These are phyloP conservation scores for Lecanoromycetidae sp. DNA, from an alignment of 2,329 filamentous ascomycete genomes.

Conservation along the genomic window DNA sequence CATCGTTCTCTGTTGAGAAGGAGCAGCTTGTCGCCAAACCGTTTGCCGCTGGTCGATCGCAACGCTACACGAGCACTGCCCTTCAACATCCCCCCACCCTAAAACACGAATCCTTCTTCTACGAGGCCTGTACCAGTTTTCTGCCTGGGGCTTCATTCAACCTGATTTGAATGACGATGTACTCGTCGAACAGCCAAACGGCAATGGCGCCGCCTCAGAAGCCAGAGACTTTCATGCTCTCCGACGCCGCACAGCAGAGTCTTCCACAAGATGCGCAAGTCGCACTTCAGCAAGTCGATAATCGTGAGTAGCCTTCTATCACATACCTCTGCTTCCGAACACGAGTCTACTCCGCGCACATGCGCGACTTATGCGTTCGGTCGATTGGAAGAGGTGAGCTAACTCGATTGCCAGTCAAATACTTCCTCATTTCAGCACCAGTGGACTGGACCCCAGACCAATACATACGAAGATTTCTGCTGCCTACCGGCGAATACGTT, in stretches of 20 bases:
- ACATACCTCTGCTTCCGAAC: neutral
- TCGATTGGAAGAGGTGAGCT: slow-evolving; percentile 11
- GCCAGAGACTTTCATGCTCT: slow-evolving; percentile 97
- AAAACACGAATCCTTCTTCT: neutral
- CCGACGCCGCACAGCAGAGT: slow-evolving; percentile 90
- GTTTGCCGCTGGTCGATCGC: slow-evolving; percentile 1
- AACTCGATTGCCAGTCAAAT: slow-evolving; percentile 60
- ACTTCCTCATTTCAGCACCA: slow-evolving; percentile 96
- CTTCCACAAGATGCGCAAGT: slow-evolving; percentile 94
- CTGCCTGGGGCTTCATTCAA: neutral
- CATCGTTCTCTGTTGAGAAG: neutral
- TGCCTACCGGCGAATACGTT: slow-evolving; percentile 96
- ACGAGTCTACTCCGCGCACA: neutral
- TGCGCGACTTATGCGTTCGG: neutral
- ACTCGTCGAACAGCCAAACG: slow-evolving; percentile 60
- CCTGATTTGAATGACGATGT: slow-evolving; percentile 41
- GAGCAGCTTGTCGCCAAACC: neutral
- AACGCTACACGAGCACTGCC: slow-evolving; percentile 2
- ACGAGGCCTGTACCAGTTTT: neutral
- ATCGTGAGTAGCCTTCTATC: slow-evolving; percentile 50
- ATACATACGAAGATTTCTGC: slow-evolving; percentile 87
- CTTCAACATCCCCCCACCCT: neutral
- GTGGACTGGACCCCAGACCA: slow-evolving; percentile 97
- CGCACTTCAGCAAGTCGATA: slow-evolving; percentile 95
- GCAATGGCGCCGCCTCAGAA: slow-evolving; percentile 88